phyloP scores from a whole-genome alignment of 2,329 filamentous ascomycete genomes.

The Beauveria scarabaeidicola region DNA sequence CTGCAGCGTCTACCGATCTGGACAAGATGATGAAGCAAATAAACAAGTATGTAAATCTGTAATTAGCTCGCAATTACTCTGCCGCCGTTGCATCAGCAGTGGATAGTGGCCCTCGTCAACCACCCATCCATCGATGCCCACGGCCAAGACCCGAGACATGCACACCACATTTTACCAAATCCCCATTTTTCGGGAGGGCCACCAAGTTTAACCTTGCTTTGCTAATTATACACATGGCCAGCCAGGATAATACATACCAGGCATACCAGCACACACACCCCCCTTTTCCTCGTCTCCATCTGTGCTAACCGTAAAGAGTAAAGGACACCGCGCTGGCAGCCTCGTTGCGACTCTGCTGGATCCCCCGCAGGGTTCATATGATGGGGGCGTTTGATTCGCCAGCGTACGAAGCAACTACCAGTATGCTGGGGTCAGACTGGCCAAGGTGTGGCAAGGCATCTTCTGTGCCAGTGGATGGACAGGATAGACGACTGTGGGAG shows the following conservation, averaged over 20 bases:
- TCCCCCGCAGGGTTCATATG: not conserved
- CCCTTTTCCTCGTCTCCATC: not conserved
- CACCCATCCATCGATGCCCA: not conserved
- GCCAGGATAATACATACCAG: not conserved
- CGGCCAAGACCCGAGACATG: conserved; percentile 9
- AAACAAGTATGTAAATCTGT: too few species aligned
- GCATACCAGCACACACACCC: not conserved
- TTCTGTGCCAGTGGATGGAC: not conserved
- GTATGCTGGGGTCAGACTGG: not conserved
- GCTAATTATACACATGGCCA: conserved; percentile 10
- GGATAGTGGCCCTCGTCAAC: not conserved
- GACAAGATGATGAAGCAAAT: not conserved
- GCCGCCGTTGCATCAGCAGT: conserved; percentile 3
- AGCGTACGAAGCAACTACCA: not conserved
- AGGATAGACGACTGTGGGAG: conserved; percentile 1
- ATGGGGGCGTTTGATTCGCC: not conserved
- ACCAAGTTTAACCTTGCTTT: not conserved
- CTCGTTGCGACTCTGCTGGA: not conserved
- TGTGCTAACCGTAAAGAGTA: not conserved
- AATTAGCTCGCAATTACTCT: not conserved
- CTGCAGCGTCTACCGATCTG: not conserved
- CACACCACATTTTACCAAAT: not conserved
- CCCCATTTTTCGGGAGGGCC: conserved; percentile 4
- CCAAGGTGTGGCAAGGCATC: not conserved
- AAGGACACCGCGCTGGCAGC: conserved; percentile 11